phyloP scores from a whole-genome alignment of 108 stramenopile species.

The Discostella stelligeroides region DNA sequence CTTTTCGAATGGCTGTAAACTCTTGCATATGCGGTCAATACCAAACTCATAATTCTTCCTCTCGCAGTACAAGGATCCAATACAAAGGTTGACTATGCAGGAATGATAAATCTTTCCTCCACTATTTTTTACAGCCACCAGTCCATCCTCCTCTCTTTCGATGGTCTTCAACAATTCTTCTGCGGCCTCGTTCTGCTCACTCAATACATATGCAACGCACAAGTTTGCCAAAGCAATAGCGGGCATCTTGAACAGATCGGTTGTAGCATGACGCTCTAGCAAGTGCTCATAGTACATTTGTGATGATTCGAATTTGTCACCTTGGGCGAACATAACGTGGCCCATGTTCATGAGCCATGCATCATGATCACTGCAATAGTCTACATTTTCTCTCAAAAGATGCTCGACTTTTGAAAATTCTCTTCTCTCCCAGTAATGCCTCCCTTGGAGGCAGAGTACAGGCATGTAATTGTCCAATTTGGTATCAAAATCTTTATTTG shows the following conservation, averaged over 20 bases:
- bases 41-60: slow-evolving; percentile 91
- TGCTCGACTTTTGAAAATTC: slow-evolving; percentile 82
- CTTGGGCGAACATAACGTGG: slow-evolving; percentile 84
- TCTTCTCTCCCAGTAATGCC: slow-evolving; percentile 86
- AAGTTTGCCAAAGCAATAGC: slow-evolving; percentile 90
- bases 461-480: slow-evolving; percentile 75
- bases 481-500: slow-evolving; percentile 65
- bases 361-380: slow-evolving; percentile 81
- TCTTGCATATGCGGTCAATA: slow-evolving; percentile 77
- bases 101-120: slow-evolving; percentile 52
- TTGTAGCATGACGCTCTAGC: slow-evolving; percentile 40
- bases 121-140: slow-evolving; percentile 32
- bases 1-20: slow-evolving; percentile 81
- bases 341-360: slow-evolving; percentile 85
- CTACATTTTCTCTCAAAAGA: slow-evolving; percentile 72
- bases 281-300: slow-evolving; percentile 85
- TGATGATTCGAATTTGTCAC: slow-evolving; percentile 75
- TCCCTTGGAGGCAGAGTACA: slow-evolving; percentile 79
- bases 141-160: slow-evolving; percentile 75
- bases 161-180: slow-evolving; percentile 83
- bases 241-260: slow-evolving; percentile 67
- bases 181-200: slow-evolving; percentile 82
- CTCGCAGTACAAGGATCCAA: slow-evolving; percentile 90
- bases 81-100: slow-evolving; percentile 90
- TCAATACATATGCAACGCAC: slow-evolving; percentile 89